Conservation (phyloP, 2,329 filamentous ascomycete species). For the Amauroascus niger region DNA sequence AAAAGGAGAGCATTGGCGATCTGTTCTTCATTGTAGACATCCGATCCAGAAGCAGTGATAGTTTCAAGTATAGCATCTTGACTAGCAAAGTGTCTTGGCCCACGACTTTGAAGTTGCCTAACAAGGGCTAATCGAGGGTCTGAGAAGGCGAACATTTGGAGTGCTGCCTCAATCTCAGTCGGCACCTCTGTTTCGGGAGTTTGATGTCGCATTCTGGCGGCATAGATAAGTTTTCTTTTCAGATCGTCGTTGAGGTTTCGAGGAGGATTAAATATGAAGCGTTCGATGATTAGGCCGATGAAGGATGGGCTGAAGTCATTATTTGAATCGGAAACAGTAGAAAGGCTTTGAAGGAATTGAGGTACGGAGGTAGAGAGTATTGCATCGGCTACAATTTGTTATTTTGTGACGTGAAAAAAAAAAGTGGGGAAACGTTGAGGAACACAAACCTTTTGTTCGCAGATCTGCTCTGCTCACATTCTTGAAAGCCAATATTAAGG, state of each 20-base stretch:
- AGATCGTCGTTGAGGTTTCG: conserved; percentile 73
- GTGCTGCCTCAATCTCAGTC: conserved; percentile 34
- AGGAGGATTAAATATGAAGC: conserved; percentile 76
- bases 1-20: conserved; percentile 70
- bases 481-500: conserved; percentile 82
- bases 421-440: background rate
- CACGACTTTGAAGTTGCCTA: conserved; percentile 60
- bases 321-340: conserved; percentile 52
- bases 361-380: conserved; percentile 72
- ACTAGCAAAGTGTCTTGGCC: conserved; percentile 63
- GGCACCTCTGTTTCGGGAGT: conserved; percentile 39
- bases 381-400: conserved; percentile 59
- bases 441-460: conserved; percentile 68
- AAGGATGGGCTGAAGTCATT: conserved; percentile 60
- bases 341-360: conserved; percentile 67
- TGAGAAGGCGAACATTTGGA: conserved; percentile 39
- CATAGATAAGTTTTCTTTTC: conserved; percentile 55
- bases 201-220: conserved; percentile 59
- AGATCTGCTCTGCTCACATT: conserved; percentile 69
- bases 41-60: conserved; percentile 46
- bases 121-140: conserved; percentile 42
- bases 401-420: background rate
- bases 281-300: conserved; percentile 71
- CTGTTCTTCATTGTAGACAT: conserved; percentile 69
- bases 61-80: conserved; percentile 59